These are phyloP conservation scores for Tetramitus jugosus DNA, from an alignment of 208 protist species.

Conservation along the genomic window DNA sequence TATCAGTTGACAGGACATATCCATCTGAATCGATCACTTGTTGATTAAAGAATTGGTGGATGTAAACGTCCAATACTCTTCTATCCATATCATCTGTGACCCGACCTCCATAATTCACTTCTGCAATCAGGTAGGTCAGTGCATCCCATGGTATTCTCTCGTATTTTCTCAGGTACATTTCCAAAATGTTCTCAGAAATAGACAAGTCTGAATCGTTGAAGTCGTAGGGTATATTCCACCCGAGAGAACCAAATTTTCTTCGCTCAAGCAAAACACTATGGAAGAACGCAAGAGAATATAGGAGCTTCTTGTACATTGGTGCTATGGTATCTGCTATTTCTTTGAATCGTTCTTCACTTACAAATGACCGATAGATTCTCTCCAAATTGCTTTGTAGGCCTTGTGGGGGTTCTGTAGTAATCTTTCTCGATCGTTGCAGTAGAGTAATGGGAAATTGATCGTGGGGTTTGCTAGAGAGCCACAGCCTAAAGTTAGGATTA, in stretches of 20 bases:
- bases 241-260: conserved; percentile 93
- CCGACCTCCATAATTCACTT: conserved; percentile 94
- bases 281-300: conserved; percentile 94
- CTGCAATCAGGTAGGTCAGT: conserved; percentile 93
- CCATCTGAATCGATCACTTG: conserved; percentile 29
- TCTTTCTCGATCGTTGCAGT: conserved; percentile 90
- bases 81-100: conserved; percentile 97
- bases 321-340: too few relatives aligned
- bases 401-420: conserved; percentile 96
- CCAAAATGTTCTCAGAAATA: conserved; percentile 80
- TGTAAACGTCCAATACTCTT: conserved; percentile 90
- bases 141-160: conserved; percentile 86
- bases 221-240: conserved; percentile 96
- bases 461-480: conserved; percentile 93
- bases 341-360: conserved; percentile 75
- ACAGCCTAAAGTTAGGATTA: conserved; percentile 93
- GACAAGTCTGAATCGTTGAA: conserved; percentile 97
- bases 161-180: conserved; percentile 64
- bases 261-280: conserved; percentile 94
- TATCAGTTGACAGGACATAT: not conserved
- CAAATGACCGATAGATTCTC: conserved; percentile 83
- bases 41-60: conserved; percentile 83
- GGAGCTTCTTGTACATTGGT: conserved; percentile 82
- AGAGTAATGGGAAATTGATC: conserved; percentile 91
- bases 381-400: conserved; percentile 94